Percentiles rank a stretch among this genome's conserved stretches.
phyloP scores from a whole-genome alignment of 208 protist species.

The Wallacemonas sp. region DNA sequence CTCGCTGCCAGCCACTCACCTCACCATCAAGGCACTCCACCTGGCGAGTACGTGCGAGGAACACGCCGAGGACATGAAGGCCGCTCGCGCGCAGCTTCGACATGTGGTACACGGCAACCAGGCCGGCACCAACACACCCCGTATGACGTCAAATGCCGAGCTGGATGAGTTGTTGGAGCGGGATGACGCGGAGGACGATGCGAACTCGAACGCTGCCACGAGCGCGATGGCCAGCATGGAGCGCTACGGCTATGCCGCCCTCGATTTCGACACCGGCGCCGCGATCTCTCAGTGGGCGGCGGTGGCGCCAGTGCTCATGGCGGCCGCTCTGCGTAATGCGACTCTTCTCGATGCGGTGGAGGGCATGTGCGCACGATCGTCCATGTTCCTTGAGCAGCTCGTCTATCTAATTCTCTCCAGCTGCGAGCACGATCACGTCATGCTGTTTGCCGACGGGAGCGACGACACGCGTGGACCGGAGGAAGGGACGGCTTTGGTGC shows the following conservation, averaged over 20 bases:
- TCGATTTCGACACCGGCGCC: constrained; percentile 55
- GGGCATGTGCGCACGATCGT: constrained; percentile 73
- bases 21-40: constrained; percentile 78
- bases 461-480: too few species aligned
- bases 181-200: neutral
- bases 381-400: constrained; percentile 64
- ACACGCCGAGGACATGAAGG: constrained; percentile 19
- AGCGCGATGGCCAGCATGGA: neutral
- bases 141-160: too few species aligned
- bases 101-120: neutral
- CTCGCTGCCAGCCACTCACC: constrained; percentile 61
- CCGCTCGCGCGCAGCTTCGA: constrained; percentile 9
- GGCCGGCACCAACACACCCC: too few species aligned
- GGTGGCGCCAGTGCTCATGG: constrained; percentile 56
- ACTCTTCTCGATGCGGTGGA: constrained; percentile 46
- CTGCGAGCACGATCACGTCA: constrained; percentile 54
- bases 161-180: too few species aligned
- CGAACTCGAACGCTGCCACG: too few species aligned
- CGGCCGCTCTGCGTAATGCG: constrained; percentile 38
- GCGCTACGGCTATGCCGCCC: constrained; percentile 35
- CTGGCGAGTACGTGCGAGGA: constrained; percentile 60
- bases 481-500: too few species aligned
- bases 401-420: constrained; percentile 62
- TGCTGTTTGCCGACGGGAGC: constrained; percentile 19
- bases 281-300: constrained; percentile 65